Evolutionary conservation across 1,284 basidiomycete species (phyloP).

Genomic region (Tilletia indica): DNA sequence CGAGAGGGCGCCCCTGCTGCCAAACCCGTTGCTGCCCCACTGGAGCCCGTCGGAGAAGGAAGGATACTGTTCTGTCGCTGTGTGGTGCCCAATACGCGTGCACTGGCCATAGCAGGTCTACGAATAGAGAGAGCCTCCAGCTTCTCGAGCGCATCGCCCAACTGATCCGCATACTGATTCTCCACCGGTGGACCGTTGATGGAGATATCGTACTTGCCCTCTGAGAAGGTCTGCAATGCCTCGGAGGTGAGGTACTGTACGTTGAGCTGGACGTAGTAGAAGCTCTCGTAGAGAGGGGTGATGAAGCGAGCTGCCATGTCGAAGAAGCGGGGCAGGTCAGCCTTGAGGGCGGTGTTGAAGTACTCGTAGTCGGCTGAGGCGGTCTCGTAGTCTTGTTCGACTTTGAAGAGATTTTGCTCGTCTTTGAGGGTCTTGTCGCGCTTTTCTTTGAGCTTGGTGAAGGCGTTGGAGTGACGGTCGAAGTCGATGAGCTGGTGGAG

Average conservation of each 20-base stretch:
- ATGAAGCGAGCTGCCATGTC: slow-evolving; percentile 82
- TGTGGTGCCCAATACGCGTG: slow-evolving; percentile 29
- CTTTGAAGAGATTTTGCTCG: slow-evolving; percentile 62
- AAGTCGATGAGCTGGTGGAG: slow-evolving; percentile 73
- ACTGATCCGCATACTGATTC: slow-evolving; percentile 72
- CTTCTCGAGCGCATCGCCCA: slow-evolving; percentile 73
- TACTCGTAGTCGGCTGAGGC: slow-evolving; percentile 95
- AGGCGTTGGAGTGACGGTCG: slow-evolving; percentile 91
- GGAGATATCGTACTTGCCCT: slow-evolving; percentile 76
- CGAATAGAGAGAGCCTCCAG: slow-evolving; percentile 48
- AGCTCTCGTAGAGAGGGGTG: slow-evolving; percentile 92
- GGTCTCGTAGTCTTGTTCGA: slow-evolving; percentile 96
- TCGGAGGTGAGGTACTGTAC: slow-evolving; percentile 91
- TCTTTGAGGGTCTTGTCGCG: slow-evolving; percentile 62
- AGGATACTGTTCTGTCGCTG: slow-evolving; percentile 18
- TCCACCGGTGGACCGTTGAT: slow-evolving; percentile 68
- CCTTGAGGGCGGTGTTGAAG: slow-evolving; percentile 87
- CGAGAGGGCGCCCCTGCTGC: slow-evolving; percentile 25
- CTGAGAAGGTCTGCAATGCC: slow-evolving; percentile 78
- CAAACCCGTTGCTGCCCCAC: slow-evolving; percentile 7
- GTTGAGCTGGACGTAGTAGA: slow-evolving; percentile 99
- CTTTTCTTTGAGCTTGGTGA: slow-evolving; percentile 93
- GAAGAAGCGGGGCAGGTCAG: slow-evolving; percentile 89
- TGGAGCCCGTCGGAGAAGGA: neutral
- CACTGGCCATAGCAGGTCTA: slow-evolving; percentile 37